Percentiles rank a stretch among this genome's conserved stretches.
These are phyloP conservation scores for Brasenia schreberi DNA, from an alignment of 164 flowering plant genomes.

Conservation along the genomic window DNA sequence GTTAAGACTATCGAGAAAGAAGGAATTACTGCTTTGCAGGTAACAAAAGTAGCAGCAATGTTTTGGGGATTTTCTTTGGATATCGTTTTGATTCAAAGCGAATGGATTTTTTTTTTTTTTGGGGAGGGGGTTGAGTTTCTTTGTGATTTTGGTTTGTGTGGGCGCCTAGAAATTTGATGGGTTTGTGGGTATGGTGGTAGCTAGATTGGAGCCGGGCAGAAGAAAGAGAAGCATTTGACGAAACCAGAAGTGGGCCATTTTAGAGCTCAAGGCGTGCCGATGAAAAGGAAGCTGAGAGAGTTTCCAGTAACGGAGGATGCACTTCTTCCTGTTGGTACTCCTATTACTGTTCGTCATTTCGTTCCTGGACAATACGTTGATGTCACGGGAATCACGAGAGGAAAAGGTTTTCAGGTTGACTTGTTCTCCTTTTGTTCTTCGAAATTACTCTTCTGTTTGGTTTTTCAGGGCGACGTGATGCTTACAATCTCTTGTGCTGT, in stretches of 20 bases:
- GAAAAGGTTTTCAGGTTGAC: constrained; percentile 89
- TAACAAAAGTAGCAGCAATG: constrained; percentile 7
- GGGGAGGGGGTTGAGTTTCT: not conserved
- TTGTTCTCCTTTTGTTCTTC: not conserved
- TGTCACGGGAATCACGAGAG: constrained; percentile 74
- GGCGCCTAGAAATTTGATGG: not conserved
- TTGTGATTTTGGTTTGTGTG: not conserved
- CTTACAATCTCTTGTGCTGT: too few relatives aligned
- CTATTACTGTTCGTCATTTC: constrained; percentile 80
- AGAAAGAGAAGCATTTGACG: constrained; percentile 85
- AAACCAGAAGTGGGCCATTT: constrained; percentile 96
- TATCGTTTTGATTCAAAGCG: not conserved
- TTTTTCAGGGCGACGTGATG: too few relatives aligned
- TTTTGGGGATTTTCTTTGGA: not conserved
- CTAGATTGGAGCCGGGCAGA: constrained; percentile 93
- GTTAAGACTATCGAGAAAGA: constrained; percentile 85
- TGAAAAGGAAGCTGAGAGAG: constrained; percentile 90
- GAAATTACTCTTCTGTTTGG: too few relatives aligned
- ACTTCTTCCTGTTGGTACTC: constrained; percentile 84
- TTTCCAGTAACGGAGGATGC: constrained; percentile 95
- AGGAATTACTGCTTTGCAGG: constrained; percentile 78
- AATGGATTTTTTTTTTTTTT: not conserved
- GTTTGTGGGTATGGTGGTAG: constrained; percentile 21
- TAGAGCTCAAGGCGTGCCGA: constrained; percentile 88
- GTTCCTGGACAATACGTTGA: constrained; percentile 93